Evolutionary conservation across 768 basidiomycete species (phyloP).

Genomic region (Leccinum aurantiacum): DNA sequence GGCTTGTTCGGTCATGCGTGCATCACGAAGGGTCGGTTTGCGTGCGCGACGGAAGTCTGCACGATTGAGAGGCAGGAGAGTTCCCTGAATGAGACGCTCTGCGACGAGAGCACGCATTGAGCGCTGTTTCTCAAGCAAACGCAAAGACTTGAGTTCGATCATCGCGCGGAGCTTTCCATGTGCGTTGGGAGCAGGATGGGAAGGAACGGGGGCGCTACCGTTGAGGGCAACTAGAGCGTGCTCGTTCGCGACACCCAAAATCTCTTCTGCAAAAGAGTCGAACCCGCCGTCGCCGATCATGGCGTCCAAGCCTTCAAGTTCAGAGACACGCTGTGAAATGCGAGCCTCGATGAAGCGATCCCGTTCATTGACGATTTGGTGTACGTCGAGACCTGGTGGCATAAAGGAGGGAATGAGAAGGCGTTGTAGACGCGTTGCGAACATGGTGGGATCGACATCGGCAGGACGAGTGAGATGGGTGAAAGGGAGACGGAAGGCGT

Average conservation of each 20-base stretch:
- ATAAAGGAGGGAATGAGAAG: slow-evolving; percentile 86
- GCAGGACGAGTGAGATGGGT: slow-evolving; percentile 68
- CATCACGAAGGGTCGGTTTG: slow-evolving; percentile 86
- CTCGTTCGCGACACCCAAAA: slow-evolving; percentile 11
- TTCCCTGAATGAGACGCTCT: slow-evolving; percentile 83
- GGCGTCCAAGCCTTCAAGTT: slow-evolving; percentile 77
- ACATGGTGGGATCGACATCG: slow-evolving; percentile 58
- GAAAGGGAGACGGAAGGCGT: slow-evolving; percentile 84
- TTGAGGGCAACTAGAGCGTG: slow-evolving; percentile 30
- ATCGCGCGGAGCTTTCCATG: slow-evolving; percentile 86
- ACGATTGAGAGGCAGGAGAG: slow-evolving; percentile 88
- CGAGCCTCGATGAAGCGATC: slow-evolving; percentile 89
- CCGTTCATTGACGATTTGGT: slow-evolving; percentile 87
- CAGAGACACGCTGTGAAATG: slow-evolving; percentile 82
- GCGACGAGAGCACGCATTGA: slow-evolving; percentile 81
- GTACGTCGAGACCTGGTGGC: slow-evolving; percentile 90
- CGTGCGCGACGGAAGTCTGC: slow-evolving; percentile 85
- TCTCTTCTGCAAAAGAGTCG: slow-evolving; percentile 48
- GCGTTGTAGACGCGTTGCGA: slow-evolving; percentile 73
- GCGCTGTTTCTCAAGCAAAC: slow-evolving; percentile 90
- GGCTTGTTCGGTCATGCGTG: slow-evolving; percentile 81
- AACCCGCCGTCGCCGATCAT: slow-evolving; percentile 79
- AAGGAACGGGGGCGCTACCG: slow-evolving; percentile 18
- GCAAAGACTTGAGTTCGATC: slow-evolving; percentile 90
- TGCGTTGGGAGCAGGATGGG: slow-evolving; percentile 57